Base-by-base conservation (phyloP, 345 rosid species). In the Salix udensis region DNA sequence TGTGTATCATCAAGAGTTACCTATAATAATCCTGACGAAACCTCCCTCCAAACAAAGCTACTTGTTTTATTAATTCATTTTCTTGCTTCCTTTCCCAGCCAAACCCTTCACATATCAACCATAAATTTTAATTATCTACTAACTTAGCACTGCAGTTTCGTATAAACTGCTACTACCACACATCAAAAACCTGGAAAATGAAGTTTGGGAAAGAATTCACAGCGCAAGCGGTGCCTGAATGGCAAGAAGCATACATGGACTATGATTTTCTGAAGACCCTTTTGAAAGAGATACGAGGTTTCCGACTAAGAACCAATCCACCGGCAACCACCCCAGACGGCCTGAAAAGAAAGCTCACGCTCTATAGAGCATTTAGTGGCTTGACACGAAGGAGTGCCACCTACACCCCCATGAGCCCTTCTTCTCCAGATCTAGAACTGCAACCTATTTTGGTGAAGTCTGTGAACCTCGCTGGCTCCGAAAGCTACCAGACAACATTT, bases 161-260 rank as follows among this genome's bases (percentile, higher is more conserved):
- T 18, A 50, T 50, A 50, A 50, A 50, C 55, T 39, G 42, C 42
- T 39, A 1, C 5, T n/a, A 1, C 26, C 11, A 55, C 1, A 9
- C 9, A 1, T 23, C 23, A 11, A 1, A 55, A 55, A 3, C 26
- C 26, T n/a, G 62, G 10, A 80, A 65, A 18, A 90, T 92, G 97
- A 92, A 92, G 86, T 92, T 89, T 15, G 97, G 94, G 7, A 92
- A 92, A 76, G 97, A 92, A 68, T 89, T 89, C 55, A 61, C 65
- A 0, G 80, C 88, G 1, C 97, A 92, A 53, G 88, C 89, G 94
- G 91, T 92, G 70, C 97, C 88, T 21, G 97, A 92, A 85, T 92
- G 97, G 97, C 91, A 86, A 19, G 85, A 90, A 65, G 89, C 91
- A 0, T 92, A 88, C 83, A 86, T 90, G 91, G 86, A 90, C 61